These are phyloP conservation scores for Tothia fuscella DNA, from an alignment of 2,329 filamentous ascomycete genomes.

Conservation along the genomic window DNA sequence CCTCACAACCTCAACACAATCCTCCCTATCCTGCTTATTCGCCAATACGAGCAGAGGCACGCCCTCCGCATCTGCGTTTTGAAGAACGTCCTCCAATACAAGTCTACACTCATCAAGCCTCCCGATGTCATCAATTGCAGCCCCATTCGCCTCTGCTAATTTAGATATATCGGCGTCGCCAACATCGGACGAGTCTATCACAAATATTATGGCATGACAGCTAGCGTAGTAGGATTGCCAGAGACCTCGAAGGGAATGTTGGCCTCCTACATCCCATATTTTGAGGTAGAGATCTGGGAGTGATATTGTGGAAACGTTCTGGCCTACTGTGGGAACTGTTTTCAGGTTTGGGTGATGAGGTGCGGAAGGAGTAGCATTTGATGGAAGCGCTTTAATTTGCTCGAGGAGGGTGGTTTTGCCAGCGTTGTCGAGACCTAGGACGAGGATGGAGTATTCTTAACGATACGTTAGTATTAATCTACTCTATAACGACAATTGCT, in stretches of 20 bases:
- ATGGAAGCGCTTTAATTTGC: slow-evolving; percentile 84
- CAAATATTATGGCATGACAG: slow-evolving; percentile 95
- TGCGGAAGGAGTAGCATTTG: slow-evolving; percentile 41
- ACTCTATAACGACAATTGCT: too few species aligned
- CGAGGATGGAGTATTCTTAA: slow-evolving; percentile 88
- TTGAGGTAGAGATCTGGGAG: slow-evolving; percentile 94
- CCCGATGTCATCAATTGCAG: slow-evolving; percentile 28
- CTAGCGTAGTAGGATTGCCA: slow-evolving; percentile 94
- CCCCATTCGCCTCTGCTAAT: slow-evolving; percentile 19
- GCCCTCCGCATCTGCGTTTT: slow-evolving; percentile 76
- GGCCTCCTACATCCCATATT: slow-evolving; percentile 96
- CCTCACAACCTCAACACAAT: slow-evolving; percentile 91
- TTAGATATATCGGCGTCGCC: slow-evolving; percentile 63
- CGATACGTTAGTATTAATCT: too few species aligned
- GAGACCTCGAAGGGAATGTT: slow-evolving; percentile 74
- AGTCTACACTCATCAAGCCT: slow-evolving; percentile 78
- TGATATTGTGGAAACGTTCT: slow-evolving; percentile 87
- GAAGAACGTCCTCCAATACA: slow-evolving; percentile 81
- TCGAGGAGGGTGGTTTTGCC: slow-evolving; percentile 97
- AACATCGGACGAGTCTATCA: slow-evolving; percentile 90
- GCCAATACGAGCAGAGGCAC: slow-evolving; percentile 86
- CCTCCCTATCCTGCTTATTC: slow-evolving; percentile 96
- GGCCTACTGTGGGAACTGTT: slow-evolving; percentile 92
- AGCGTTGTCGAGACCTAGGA: slow-evolving; percentile 94
- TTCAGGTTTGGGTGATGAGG: slow-evolving; percentile 57